Evolutionary conservation across 2,329 filamentous ascomycete genomes (phyloP), one percentile per base, ranked within the genome.

Genomic region (Davidsoniella virescens): DNA sequence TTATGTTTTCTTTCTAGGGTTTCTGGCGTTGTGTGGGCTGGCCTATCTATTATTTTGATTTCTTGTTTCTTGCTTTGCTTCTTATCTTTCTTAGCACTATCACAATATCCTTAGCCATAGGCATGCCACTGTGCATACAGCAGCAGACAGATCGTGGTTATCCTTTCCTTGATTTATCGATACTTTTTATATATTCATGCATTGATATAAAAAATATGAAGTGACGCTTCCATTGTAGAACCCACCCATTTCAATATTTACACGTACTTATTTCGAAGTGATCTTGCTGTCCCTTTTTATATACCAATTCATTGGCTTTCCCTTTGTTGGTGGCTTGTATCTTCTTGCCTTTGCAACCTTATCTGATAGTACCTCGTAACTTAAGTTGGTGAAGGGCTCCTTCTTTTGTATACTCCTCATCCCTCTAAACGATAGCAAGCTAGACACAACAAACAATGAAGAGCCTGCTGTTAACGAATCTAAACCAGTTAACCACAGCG

Each of bases 11-110:
- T 48, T 17, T 4, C 14, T 39, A 5, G 5, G 16, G 26, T 45
- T 46, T 46, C 29, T 40, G 37, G 36, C 49, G 29, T 39, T 12
- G 14, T 33, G 14, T 52, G 42, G 47, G 50, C 52, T 51, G 56
- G 51, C 52, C 52, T 50, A 55, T 50, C 59, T 56, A 54, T 55
- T 56, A 48, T 41, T 16, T 44, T 20, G 26, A 42, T 50, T 42
- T 16, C 54, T 55, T 55, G 52, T 52, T 49, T 54, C 54, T 52
- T 45, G 43, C 50, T 49, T 41, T 45, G 44, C 51, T 48, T 44
- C 17, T 36, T 47, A 44, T n/a, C 18, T 17, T 38, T 40, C n/a
- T 44, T 43, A 26, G 8, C 18, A 52, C 52, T 49, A 47, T 56
- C 26, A 62, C 39, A 50, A 52, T 55, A 45, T 53, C 5, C 3